These are phyloP conservation scores for Lasiosphaeris hirsuta DNA, from an alignment of 495 filamentous ascomycete species.

Conservation along the genomic window DNA sequence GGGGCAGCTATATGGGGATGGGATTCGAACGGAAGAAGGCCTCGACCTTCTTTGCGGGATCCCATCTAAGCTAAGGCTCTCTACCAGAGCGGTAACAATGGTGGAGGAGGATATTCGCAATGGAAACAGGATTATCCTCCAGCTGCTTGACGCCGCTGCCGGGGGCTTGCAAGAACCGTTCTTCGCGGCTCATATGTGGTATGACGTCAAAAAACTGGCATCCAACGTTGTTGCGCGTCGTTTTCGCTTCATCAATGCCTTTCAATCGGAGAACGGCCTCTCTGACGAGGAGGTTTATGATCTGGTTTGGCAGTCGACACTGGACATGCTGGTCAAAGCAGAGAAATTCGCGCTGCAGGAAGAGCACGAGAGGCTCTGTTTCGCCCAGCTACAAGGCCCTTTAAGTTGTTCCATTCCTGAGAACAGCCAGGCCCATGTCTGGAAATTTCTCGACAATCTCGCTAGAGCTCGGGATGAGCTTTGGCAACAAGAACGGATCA, in stretches of 20 bases:
- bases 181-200: background rate
- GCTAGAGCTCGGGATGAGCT: conserved; percentile 21
- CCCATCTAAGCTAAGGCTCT: background rate
- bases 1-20: background rate
- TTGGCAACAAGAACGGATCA: conserved; percentile 16
- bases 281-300: conserved; percentile 14
- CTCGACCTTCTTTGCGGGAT: conserved; percentile 21
- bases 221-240: conserved; percentile 13
- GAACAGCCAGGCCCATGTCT: background rate
- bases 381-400: background rate
- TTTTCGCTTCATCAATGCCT: conserved; percentile 4
- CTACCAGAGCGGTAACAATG: background rate
- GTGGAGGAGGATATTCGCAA: conserved; percentile 6
- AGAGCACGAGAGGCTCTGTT: background rate
- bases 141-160: conserved; percentile 14
- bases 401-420: background rate
- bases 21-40: conserved; percentile 15
- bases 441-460: conserved; percentile 23
- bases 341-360: conserved; percentile 19
- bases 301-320: conserved; percentile 23
- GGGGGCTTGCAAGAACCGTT: conserved; percentile 1
- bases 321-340: conserved; percentile 17
- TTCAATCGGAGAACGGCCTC: conserved; percentile 6
- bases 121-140: conserved; percentile 19
- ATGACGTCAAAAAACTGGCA: background rate